Percentiles rank a stretch among this genome's conserved stretches.
Evolutionary conservation across 176 grass and related monocot species (phyloP).

Genomic region (Tuctoria greenei): DNA sequence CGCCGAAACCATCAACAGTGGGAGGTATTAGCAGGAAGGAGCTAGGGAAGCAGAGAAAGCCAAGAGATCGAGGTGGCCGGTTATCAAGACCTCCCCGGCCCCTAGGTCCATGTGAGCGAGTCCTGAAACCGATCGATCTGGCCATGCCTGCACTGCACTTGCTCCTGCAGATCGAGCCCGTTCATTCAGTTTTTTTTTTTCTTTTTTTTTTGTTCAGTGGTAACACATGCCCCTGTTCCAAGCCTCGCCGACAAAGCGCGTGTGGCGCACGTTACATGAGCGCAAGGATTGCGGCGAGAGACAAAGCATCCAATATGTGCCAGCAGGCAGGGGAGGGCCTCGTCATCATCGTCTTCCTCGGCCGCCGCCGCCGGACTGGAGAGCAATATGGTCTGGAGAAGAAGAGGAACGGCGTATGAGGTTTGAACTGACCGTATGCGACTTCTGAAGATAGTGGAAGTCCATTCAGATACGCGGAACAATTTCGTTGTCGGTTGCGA

Average conservation of each 20-base stretch:
- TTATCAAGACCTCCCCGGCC: not conserved
- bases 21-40: not conserved
- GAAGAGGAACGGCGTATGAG: not conserved
- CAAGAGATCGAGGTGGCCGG: too few species aligned
- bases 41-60: not conserved
- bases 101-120: too few species aligned
- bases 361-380: conserved; percentile 1
- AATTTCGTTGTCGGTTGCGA: too few species aligned
- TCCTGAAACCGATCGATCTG: conserved; percentile 12
- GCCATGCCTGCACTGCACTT: conserved; percentile 1
- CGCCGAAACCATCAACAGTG: too few species aligned
- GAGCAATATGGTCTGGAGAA: conserved; percentile 37
- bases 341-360: not conserved
- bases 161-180: not conserved
- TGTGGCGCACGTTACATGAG: conserved; percentile 83
- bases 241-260: conserved; percentile 48
- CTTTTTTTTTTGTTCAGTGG: too few species aligned
- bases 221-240: conserved; percentile 40
- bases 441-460: not conserved
- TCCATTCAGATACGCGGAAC: not conserved
- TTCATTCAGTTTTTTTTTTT: conserved; percentile 12
- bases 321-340: not conserved
- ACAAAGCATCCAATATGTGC: conserved; percentile 37
- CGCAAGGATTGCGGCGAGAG: not conserved
- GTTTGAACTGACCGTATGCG: not conserved